Base-by-base conservation (phyloP, 306 rosid genomes). In the Cicer yamashitae region DNA sequence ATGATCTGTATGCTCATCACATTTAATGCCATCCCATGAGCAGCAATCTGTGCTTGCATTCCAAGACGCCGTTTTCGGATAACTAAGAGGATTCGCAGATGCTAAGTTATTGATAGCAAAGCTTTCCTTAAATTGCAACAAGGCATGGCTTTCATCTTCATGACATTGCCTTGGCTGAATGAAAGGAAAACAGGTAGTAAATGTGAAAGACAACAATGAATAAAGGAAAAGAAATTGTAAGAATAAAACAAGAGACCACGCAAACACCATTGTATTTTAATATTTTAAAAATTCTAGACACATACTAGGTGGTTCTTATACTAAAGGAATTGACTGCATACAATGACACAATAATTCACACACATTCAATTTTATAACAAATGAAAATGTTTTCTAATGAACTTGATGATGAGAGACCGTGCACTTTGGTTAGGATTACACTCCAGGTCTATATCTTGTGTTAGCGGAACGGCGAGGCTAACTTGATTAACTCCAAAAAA, bases 61-160 rank as follows among this genome's bases (percentile, higher is more conserved):
- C 83, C 86, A 78, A 10, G 80, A 73, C n/a, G 57, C 3, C 2
- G 10, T 48, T 53, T 82, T 82, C 4, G 77, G 86, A 73, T 82
- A 73, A 77, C 63, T 45, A 0, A 77, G 25, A 15, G 64, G 77
- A 20, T 43, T 0, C 0, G 0, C 1, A 52, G 82, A 82, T 6
- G 86, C 53, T 10, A 3, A 5, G 20, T 41, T 37, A 7, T 3
- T 10, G 10, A 60, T 77, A 10, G 7, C 14, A 67, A 82, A 78
- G 57, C 73, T 48, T 51, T 59, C 11, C 56, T 60, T 82, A 10
- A 78, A 78, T 44, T 67, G 61, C 74, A 78, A 7, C 76, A 82
- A 44, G 63, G 74, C 83, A 15, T 10, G 13, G 25, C 74, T 73
- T 60, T 82, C 82, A 67, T 60, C 10, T 10, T 17, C 57, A 43